Evolutionary conservation across 2,329 filamentous ascomycete species (phyloP), one percentile per base, ranked within the genome.

Genomic region (Aspergillus glaucus): DNA sequence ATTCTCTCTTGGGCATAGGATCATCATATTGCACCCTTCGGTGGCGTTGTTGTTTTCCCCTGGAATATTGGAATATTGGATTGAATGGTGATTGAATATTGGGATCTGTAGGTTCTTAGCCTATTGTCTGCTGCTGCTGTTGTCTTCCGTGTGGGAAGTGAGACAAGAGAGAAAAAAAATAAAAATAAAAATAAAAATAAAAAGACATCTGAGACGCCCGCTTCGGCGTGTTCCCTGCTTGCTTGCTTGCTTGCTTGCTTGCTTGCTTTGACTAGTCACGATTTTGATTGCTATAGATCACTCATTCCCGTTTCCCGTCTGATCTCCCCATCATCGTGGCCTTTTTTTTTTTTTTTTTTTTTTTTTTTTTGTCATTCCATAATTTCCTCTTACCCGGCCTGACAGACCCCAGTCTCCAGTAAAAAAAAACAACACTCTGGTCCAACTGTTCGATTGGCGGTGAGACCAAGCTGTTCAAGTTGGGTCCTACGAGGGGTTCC

Each of bases 1-100:
- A 44, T 54, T 51, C 49, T 50, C 50, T 48, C 50, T 55, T 53
- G 44, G 37, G 48, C 49, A 41, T 50, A 51, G 43, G 55, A 57
- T 57, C 54, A 53, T 43, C 57, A 50, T 50, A 9, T 40, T 12
- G 26, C 37, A 40, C 15, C 15, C 15, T 19, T 21, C 17, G 37
- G 37, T 40, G 37, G 37, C 37, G 37, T 40, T 9, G 19, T 40
- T 12, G 17, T 40, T 47, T 43, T 34, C 48, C 43, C 51, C 46
- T 53, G 50, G 47, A 49, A 12, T 30, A 12, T 12, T 28, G 22
- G 22, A 22, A 22, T 6, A 22, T 22, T 30, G 26, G 10, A 30
- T 30, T 30, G 26, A 30, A 30, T 30, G 26, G 26, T 30, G 26
- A 30, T 30, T 30, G 26, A 30, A 7, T 30, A 30, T 30, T 30